Evolutionary conservation across 495 filamentous ascomycete species (phyloP), one percentile per base, ranked within the genome.

Genomic region (Hyaloscypha bicolor): DNA sequence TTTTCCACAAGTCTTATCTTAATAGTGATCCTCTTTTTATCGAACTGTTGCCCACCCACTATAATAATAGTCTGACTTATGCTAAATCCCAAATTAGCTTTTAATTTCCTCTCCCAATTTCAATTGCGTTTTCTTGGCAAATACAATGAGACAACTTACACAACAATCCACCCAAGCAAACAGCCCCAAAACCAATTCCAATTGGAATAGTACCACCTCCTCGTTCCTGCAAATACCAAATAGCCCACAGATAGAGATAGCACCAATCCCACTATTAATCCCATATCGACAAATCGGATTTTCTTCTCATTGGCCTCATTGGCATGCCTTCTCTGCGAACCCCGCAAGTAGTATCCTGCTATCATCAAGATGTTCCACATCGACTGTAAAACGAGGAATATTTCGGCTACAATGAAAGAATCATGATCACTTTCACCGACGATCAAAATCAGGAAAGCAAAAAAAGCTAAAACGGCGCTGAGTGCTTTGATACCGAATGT

Each of bases 221-320:
- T 12, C 35, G 35, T 6, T 12, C 35, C 35, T 8, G 6, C 12
- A 6, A 37, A 37, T 37, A 37, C 12, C 35, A 37, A 37, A 37
- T 37, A 37, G 35, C 35, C 35, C 35, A 37, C 35, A 37, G 35
- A 37, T 37, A 37, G 35, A 37, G 1, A 66, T 60, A 12, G 67
- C 35, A 51, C 62, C 64, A 75, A 67, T 11, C 73, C 75, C 2
- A 81, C 81, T 12, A 83, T 67, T 29, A 81, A 63, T n/a, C 83
- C 79, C 29, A 76, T 78, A 57, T 59, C 56, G 9, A 59, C 22
- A 33, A 29, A 8, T 29, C 30, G 56, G 21, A 59, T 59, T 59
- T 32, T 59, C 56, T 59, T 29, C 56, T 59, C 19, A 33, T 9
- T 31, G 3, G 21, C 56, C 56, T 59, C 56, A 33, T 59, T 32